Evolutionary conservation across 2,329 filamentous ascomycete genomes (phyloP), one percentile per base, ranked within the genome.

Genomic region (Parastagonospora nodorum): DNA sequence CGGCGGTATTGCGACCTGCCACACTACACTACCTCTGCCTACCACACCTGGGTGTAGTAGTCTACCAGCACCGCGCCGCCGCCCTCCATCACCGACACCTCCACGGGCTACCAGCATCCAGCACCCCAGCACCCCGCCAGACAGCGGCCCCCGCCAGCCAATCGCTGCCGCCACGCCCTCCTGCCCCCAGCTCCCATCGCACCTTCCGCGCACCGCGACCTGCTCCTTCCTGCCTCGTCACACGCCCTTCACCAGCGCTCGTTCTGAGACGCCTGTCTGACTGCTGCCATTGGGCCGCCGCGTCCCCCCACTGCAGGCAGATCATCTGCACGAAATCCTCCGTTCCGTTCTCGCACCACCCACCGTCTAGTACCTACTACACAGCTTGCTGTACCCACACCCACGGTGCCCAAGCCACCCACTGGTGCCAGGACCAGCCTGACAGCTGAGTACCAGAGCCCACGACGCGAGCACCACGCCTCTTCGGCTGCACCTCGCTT

Each of bases 251-350:
- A 66, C 62, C 64, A 51, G 58, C 62, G 58, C 53, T 43, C 45
- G 58, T 57, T 67, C 65, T 70, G 58, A 72, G 67, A 72, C 67
- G 57, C 53, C 51, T 68, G 66, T 71, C 69, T 66, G 63, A 64
- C 64, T 63, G 59, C 60, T 62, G 64, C 58, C 69, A 74, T 71
- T 74, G 68, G 71, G 47, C 61, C 42, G 52, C 58, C 48, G 53
- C 48, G 57, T 46, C 54, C 40, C 53, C 49, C 57, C 51, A 58
- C 30, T 53, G 49, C 59, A 61, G 60, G 66, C 69, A 76, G 75
- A 80, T 80, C 78, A 80, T 80, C 78, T 80, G 78, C 78, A 80
- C 75, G 74, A 71, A 75, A 79, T 78, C 75, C 73, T 77, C 76
- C 77, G 69, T 61, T 55, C 67, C 67, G 65, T 58, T 46, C 55